phyloP scores from a whole-genome alignment of 2,329 filamentous ascomycete genomes.

The Cytospora piceae region DNA sequence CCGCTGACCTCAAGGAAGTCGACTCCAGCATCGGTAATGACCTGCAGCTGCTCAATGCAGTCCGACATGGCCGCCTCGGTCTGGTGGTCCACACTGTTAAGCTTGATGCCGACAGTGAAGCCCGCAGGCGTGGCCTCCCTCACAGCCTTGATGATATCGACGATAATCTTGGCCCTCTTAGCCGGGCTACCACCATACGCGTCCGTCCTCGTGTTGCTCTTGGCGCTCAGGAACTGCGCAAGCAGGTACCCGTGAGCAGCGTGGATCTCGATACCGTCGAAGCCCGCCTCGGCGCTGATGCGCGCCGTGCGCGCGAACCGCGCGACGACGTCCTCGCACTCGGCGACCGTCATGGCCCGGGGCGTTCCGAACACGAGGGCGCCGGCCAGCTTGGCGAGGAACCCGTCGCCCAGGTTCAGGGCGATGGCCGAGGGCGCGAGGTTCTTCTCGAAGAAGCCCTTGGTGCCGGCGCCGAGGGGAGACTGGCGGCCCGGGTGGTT shows the following conservation, averaged over 20 bases:
- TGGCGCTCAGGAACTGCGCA: constrained; percentile 56
- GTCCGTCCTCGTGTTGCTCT: constrained; percentile 57
- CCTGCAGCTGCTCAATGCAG: constrained; percentile 60
- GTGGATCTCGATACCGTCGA: constrained; percentile 51
- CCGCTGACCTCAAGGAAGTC: constrained; percentile 73
- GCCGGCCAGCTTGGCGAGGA: constrained; percentile 40
- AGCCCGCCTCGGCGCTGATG: constrained; percentile 50
- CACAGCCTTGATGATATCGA: constrained; percentile 53
- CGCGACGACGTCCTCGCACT: constrained; percentile 57
- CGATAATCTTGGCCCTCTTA: constrained; percentile 53
- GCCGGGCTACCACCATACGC: constrained; percentile 56
- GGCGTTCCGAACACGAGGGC: constrained; percentile 56
- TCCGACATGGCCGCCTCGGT: constrained; percentile 50
- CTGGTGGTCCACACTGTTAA: constrained; percentile 63
- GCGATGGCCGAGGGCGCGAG: constrained; percentile 48
- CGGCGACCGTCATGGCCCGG: constrained; percentile 56
- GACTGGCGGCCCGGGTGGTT: constrained; percentile 65
- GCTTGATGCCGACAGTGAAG: constrained; percentile 58
- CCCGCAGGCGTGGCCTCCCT: constrained; percentile 41
- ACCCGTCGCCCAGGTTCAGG: constrained; percentile 45
- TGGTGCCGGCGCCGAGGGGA: constrained; percentile 32
- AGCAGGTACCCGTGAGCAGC: constrained; percentile 62
- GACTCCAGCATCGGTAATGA: constrained; percentile 52
- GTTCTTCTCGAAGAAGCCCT: constrained; percentile 55
- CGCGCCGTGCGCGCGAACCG: constrained; percentile 58